Conservation (phyloP, 2,329 filamentous ascomycete species). For the Fusarium anthophilum region DNA sequence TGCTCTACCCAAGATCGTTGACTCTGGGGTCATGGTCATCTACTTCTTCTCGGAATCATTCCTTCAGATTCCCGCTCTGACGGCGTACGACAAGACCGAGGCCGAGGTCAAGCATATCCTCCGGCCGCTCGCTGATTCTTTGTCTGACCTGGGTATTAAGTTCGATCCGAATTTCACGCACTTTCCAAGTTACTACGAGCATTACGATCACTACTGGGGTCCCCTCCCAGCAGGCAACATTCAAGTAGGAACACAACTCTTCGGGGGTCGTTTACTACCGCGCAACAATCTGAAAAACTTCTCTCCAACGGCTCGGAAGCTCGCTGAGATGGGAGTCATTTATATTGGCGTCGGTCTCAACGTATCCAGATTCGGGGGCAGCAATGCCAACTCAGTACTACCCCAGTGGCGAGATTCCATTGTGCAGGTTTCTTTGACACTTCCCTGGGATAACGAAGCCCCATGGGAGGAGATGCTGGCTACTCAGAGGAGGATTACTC, state of each 20-base stretch:
- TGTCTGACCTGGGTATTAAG: conserved; percentile 18
- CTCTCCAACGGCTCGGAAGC: conserved; percentile 17
- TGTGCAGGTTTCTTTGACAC: conserved; percentile 42
- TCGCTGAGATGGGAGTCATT: conserved; percentile 37
- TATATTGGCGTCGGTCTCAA: conserved; percentile 44
- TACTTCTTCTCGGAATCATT: conserved; percentile 45
- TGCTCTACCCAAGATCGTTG: conserved; percentile 49
- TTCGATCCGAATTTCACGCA: conserved; percentile 20
- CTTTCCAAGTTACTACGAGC: conserved; percentile 49
- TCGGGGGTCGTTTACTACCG: conserved; percentile 56
- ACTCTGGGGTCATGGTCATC: conserved; percentile 57
- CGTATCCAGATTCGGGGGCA: conserved; percentile 38
- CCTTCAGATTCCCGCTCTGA: conserved; percentile 47
- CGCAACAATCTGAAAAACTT: conserved; percentile 43
- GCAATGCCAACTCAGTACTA: conserved; percentile 49
- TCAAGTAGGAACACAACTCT: conserved; percentile 42
- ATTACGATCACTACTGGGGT: conserved; percentile 54
- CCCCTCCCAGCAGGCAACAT: conserved; percentile 52
- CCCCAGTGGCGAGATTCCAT: conserved; percentile 53
- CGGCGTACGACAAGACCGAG: conserved; percentile 54
- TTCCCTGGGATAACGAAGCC: conserved; percentile 42
- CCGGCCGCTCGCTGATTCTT: conserved; percentile 42
- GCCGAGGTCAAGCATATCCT: conserved; percentile 51
- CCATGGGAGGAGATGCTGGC: conserved; percentile 44
- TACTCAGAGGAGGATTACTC: conserved; percentile 42